Percentiles rank a stretch among this genome's conserved stretches.
Evolutionary conservation across 2,329 filamentous ascomycete species (phyloP).

Genomic region (Cadophora sp.): DNA sequence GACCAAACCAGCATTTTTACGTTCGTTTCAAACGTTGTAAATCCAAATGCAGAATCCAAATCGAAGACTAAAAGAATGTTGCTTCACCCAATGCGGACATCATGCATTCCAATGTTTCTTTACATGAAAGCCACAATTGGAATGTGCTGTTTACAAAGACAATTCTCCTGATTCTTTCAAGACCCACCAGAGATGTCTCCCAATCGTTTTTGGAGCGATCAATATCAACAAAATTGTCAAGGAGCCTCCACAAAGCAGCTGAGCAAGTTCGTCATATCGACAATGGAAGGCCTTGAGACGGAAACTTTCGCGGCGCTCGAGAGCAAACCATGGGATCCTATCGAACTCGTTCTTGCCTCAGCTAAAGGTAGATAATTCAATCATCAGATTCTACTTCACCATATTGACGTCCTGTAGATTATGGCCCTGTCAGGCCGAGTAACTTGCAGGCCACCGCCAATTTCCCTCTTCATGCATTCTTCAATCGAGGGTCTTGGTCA

Average conservation of each 20-base stretch:
- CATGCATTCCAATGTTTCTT: neutral
- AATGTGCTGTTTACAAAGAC: neutral
- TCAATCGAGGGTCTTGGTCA: slow-evolving; percentile 31
- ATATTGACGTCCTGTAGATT: slow-evolving; percentile 8
- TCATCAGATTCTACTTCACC: neutral
- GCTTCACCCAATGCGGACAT: neutral
- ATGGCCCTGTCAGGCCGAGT: slow-evolving; percentile 14
- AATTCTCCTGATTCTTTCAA: neutral
- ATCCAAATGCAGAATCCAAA: neutral
- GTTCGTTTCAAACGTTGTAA: neutral
- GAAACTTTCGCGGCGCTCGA: neutral
- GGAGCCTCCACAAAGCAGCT: neutral
- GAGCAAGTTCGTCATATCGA: neutral
- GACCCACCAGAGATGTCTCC: neutral
- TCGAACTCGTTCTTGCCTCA: slow-evolving; percentile 1
- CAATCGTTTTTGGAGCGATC: neutral
- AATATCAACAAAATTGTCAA: neutral
- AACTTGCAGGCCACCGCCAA: slow-evolving; percentile 19
- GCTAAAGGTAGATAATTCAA: neutral
- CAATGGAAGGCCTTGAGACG: neutral
- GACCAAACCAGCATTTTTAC: neutral
- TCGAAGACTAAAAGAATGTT: neutral
- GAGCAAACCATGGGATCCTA: neutral
- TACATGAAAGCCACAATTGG: neutral
- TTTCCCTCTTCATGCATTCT: slow-evolving; percentile 28